phyloP scores from a whole-genome alignment of 441 rosid genomes.

The Kokia cookei region DNA sequence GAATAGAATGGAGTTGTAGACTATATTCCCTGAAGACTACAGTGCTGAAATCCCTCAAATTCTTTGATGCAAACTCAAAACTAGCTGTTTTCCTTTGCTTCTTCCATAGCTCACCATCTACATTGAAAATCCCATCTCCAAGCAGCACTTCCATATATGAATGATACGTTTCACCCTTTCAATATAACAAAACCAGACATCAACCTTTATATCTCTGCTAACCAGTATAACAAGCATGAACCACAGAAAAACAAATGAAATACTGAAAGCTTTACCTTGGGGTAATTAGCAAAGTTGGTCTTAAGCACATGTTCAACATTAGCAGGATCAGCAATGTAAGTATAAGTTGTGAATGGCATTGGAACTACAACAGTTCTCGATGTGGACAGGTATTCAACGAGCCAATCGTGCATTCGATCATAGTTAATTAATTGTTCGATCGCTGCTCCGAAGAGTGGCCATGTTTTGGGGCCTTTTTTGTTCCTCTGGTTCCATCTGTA shows the following conservation, averaged over 20 bases:
- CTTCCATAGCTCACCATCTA: constrained; percentile 89
- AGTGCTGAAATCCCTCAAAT: constrained; percentile 87
- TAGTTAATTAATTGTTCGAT: constrained; percentile 74
- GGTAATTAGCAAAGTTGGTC: constrained; percentile 76
- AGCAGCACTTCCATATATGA: constrained; percentile 92
- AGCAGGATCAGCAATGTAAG: constrained; percentile 88
- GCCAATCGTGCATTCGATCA: constrained; percentile 93
- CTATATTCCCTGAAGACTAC: constrained; percentile 84
- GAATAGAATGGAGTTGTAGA: constrained; percentile 43
- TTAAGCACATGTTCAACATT: constrained; percentile 88
- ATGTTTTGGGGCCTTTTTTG: constrained; percentile 70
- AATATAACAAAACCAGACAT: not conserved
- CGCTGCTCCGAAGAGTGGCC: constrained; percentile 93
- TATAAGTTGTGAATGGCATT: constrained; percentile 83
- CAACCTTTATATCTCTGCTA: not conserved
- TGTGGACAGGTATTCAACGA: constrained; percentile 57
- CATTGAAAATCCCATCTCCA: constrained; percentile 92
- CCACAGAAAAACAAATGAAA: not conserved
- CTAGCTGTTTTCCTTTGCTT: constrained; percentile 94
- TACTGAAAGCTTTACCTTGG: constrained; percentile 46
- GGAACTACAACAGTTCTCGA: constrained; percentile 74
- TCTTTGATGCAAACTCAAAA: constrained; percentile 94
- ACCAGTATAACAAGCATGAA: not conserved
- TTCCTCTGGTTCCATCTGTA: constrained; percentile 76
- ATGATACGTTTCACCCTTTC: constrained; percentile 81